phyloP scores from a whole-genome alignment of 2,329 filamentous ascomycete species.

The Rhynchosporium agropyri region DNA sequence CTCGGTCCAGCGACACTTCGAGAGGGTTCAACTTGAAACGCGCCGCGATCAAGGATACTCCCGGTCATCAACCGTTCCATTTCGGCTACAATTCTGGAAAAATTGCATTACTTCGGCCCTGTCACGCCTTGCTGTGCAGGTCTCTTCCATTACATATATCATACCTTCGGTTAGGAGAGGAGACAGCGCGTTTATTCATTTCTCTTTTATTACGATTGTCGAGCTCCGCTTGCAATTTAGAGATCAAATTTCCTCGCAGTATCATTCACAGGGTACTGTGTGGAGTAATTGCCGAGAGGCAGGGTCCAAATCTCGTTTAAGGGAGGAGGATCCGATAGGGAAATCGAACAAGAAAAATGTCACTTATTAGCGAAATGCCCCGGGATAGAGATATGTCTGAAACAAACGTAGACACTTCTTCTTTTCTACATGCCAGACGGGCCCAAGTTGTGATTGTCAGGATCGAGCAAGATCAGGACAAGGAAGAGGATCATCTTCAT shows the following conservation, averaged over 20 bases:
- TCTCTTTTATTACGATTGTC: background rate
- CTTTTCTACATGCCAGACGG: conserved; percentile 17
- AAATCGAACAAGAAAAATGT: conserved; percentile 27
- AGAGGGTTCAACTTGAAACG: conserved; percentile 30
- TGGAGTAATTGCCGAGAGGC: conserved; percentile 12
- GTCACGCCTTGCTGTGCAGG: conserved; percentile 1
- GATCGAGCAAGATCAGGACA: conserved; percentile 19
- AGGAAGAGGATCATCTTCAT: conserved; percentile 18
- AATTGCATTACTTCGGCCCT: conserved; percentile 19
- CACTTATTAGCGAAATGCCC: conserved; percentile 35
- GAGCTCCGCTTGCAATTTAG: conserved; percentile 9
- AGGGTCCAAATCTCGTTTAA: conserved; percentile 16
- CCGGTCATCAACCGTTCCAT: conserved; percentile 12
- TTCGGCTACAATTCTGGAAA: conserved; percentile 10
- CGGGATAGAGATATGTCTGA: conserved; percentile 28
- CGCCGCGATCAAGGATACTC: conserved; percentile 15
- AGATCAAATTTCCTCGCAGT: conserved; percentile 1
- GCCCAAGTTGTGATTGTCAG: conserved; percentile 12
- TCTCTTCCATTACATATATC: conserved; percentile 21
- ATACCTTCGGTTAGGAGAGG: background rate
- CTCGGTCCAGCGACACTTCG: conserved; percentile 20
- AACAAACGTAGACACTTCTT: conserved; percentile 14
- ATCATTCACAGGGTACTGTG: conserved; percentile 7
- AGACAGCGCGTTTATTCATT: background rate
- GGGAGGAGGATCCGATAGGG: conserved; percentile 1